phyloP scores from a whole-genome alignment of 768 basidiomycete genomes.

The Collybiopsis luxurians region DNA sequence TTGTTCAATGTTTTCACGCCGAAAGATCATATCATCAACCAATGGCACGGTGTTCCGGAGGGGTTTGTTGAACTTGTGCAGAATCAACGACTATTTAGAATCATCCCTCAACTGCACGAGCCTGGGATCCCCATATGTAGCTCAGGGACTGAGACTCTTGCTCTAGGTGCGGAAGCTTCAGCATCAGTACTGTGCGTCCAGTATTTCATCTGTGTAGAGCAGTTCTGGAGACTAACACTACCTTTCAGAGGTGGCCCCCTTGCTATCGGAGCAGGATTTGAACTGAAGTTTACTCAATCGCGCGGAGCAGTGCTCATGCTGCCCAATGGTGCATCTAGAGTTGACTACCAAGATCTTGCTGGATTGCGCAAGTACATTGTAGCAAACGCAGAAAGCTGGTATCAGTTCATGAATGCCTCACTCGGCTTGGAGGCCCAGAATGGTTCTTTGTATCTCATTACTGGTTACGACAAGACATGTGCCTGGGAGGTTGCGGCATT shows the following conservation, averaged over 20 bases:
- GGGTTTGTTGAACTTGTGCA: background rate
- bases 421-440: conserved; percentile 14
- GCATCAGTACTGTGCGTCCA: no score
- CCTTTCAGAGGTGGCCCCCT: no score
- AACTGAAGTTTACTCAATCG: background rate
- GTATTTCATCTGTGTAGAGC: no score
- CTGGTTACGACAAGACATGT: conserved; percentile 20
- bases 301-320: conserved; percentile 17
- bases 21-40: background rate
- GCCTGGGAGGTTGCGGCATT: conserved; percentile 24
- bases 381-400: conserved; percentile 15
- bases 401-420: conserved; percentile 11
- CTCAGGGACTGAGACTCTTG: background rate
- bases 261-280: no score
- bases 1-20: background rate
- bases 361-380: conserved; percentile 10
- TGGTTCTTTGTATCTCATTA: conserved; percentile 24
- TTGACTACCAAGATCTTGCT: conserved; percentile 7
- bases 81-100: background rate
- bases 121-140: background rate
- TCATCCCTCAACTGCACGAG: background rate
- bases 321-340: conserved; percentile 13
- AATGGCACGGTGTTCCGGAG: background rate
- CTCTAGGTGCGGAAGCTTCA: no score
- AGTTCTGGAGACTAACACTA: no score